These are phyloP conservation scores for Teunomyces panamensis DNA, from an alignment of 805 yeast species.

Conservation along the genomic window DNA sequence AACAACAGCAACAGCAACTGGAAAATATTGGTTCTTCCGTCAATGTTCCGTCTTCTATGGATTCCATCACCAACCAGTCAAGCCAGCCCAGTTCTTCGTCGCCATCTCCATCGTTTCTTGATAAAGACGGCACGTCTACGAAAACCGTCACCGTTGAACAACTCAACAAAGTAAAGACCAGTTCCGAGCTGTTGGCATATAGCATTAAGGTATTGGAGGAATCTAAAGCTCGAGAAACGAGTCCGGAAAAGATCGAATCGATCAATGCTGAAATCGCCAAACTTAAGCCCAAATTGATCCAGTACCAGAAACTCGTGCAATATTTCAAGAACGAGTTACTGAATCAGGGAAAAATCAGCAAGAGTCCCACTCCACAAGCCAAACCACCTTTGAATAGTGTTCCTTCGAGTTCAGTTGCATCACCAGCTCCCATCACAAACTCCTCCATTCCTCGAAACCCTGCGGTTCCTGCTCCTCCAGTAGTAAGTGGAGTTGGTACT, in stretches of 20 bases:
- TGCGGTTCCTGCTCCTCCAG: not conserved
- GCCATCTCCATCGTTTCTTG: not conserved
- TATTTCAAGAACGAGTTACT: constrained; percentile 22
- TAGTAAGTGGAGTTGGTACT: not conserved
- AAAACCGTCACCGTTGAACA: constrained; percentile 15
- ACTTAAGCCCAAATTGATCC: constrained; percentile 15
- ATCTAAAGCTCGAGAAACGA: constrained; percentile 11
- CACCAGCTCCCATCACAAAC: no score
- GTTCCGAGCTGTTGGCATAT: constrained; percentile 20
- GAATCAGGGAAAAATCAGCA: constrained; percentile 10
- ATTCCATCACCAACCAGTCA: not conserved
- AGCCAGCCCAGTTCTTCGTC: constrained; percentile 1
- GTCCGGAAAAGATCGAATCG: constrained; percentile 5
- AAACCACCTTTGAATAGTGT: not conserved
- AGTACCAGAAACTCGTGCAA: constrained; percentile 20
- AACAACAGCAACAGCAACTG: constrained; percentile 8
- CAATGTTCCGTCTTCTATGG: not conserved
- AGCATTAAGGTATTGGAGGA: constrained; percentile 21
- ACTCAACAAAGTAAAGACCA: constrained; percentile 19
- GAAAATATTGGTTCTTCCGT: not conserved
- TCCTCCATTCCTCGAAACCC: no score
- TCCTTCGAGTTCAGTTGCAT: no score
- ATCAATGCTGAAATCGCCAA: constrained; percentile 11
- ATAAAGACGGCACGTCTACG: not conserved
- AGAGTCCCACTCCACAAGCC: constrained; percentile 1